phyloP scores from a whole-genome alignment of 2,329 filamentous ascomycete species.

The Pseudocercospora pini-densiflorae region DNA sequence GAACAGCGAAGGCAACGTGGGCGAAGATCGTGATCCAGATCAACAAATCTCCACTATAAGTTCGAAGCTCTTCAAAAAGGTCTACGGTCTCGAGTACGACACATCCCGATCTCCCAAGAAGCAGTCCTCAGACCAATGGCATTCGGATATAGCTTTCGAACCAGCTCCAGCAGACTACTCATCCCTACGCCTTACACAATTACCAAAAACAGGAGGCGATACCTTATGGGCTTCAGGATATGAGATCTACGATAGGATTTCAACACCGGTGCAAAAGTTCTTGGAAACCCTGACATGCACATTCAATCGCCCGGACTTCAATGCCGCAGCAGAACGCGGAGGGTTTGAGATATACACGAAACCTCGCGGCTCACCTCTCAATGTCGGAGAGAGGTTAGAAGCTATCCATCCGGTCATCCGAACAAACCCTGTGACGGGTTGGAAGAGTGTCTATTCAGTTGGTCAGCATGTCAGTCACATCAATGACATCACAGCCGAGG shows the following conservation, averaged over 20 bases:
- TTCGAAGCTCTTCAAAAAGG: slow-evolving; percentile 41
- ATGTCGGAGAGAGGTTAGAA: slow-evolving; percentile 25
- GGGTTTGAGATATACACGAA: slow-evolving; percentile 26
- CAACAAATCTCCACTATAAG: slow-evolving; percentile 47
- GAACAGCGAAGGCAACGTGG: slow-evolving; percentile 53
- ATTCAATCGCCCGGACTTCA: slow-evolving; percentile 39
- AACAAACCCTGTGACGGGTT: slow-evolving; percentile 65
- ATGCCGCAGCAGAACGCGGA: slow-evolving; percentile 34
- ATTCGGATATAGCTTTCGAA: slow-evolving; percentile 69
- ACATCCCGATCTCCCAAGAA: slow-evolving; percentile 48
- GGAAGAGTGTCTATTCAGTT: slow-evolving; percentile 65
- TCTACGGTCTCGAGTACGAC: slow-evolving; percentile 48
- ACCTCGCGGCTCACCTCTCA: slow-evolving; percentile 32
- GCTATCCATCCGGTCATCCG: slow-evolving; percentile 57
- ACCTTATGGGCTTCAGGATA: slow-evolving; percentile 72
- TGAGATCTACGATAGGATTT: slow-evolving; percentile 68
- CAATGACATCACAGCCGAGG: slow-evolving; percentile 52
- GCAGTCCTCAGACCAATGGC: slow-evolving; percentile 53
- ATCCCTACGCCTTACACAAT: slow-evolving; percentile 58
- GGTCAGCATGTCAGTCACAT: slow-evolving; percentile 62
- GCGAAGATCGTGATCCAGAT: slow-evolving; percentile 36
- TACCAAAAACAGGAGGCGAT: slow-evolving; percentile 60
- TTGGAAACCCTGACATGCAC: slow-evolving; percentile 63
- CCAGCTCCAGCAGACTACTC: slow-evolving; percentile 67
- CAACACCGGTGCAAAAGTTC: slow-evolving; percentile 60